phyloP scores from a whole-genome alignment of 2,329 filamentous ascomycete species.

The Sporothrix protearum region DNA sequence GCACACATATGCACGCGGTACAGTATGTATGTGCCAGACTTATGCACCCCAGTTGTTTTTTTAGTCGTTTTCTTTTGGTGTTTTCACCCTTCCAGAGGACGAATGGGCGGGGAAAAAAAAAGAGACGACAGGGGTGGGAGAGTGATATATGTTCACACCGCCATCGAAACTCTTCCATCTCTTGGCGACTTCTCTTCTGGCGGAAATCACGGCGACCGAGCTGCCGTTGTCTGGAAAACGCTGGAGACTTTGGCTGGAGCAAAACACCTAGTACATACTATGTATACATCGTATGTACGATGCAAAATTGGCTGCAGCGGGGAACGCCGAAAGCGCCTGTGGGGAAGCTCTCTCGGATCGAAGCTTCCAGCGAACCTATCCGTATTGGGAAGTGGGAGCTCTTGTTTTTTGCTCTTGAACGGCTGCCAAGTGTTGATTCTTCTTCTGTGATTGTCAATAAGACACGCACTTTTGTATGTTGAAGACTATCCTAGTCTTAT shows the following conservation, averaged over 20 bases:
- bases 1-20: background rate
- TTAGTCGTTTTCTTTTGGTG: too few relatives aligned
- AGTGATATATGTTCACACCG: background rate
- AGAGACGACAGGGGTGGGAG: background rate
- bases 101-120: background rate
- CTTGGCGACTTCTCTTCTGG: background rate
- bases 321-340: background rate
- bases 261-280: background rate
- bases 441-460: background rate
- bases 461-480: too few relatives aligned
- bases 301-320: background rate
- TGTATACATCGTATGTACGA: too few relatives aligned
- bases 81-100: too few relatives aligned
- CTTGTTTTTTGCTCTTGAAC: background rate
- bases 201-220: background rate
- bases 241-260: background rate
- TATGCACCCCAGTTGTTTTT: background rate
- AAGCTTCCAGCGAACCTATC: background rate
- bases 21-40: background rate
- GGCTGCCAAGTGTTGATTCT: background rate
- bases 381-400: conserved; percentile 6
- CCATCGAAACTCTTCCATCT: background rate
- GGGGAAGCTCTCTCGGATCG: background rate
- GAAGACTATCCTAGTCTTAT: background rate
- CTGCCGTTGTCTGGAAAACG: background rate